Base-by-base conservation (phyloP, 208 protist species). In the Trypanosoma conorhini region DNA sequence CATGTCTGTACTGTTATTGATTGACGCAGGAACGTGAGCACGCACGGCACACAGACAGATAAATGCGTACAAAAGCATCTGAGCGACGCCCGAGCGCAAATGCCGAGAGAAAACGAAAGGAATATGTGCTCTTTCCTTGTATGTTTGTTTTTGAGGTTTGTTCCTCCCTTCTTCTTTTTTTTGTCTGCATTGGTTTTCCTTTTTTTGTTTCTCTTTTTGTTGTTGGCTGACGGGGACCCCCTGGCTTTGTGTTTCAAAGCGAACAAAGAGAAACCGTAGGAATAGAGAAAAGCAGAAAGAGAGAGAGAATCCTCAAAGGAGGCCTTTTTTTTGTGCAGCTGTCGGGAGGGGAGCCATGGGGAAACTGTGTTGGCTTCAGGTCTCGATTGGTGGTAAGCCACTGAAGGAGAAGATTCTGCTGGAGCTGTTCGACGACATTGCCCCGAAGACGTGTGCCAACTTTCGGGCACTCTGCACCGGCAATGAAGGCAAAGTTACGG, bases 381-480 rank as follows among this genome's bases (percentile, higher is more conserved):
- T 97, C 52, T 81, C 89, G 33, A 87, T 97, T 26, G 93, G 90
- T 46, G 89, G 83, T 28, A 81, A 77, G 64, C 77, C 76, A 44
- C 77, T 81, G 63, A 74, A 69, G 54, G 93, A 97, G 67, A 82
- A 91, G 10, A 85, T 99, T 66, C 76, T 95, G 17, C 83, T 98
- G 59, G 93, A 97, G 75, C 79, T 99, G 15, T 99, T 96, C 75
- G 81, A 89, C 50, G 84, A 98, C 55, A 79, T 96, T 22, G 88
- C 87, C 3, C 97, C 97, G 19, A 97, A 97, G 74, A 98, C 97
- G 50, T 96, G 88, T 46, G 85, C 95, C 44, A 99, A 98, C 81
- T 99, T 99, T 77, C 80, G 92, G 31, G 72, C 89, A 62, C 81
- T 99, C 26, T 97, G 92, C 80, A 94, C 88, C 0, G 93, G 96